Base-by-base conservation (phyloP, 345 rosid genomes). In the Citropsis articulata region DNA sequence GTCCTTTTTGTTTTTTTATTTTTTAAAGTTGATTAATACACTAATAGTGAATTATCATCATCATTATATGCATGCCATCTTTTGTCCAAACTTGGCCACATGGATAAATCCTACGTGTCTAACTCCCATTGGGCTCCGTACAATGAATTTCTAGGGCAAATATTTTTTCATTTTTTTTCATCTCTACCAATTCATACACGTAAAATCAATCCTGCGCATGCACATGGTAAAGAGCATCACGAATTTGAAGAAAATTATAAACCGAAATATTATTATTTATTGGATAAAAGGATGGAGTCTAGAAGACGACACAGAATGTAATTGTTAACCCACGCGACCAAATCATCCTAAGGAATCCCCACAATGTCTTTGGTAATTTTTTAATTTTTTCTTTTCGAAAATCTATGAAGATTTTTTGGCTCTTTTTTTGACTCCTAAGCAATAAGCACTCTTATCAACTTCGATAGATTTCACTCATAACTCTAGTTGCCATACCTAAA, bases 381-480 rank as follows among this genome's bases (percentile, higher is more conserved):
- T 19, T 35, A 35, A 2, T 4, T 28, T n/a, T 10, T 42, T 16
- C 56, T 59, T 65, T 36, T 40, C 82, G 77, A 68, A 65, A 69
- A 57, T 68, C 83, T 67, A 81, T 13, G 81, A 83, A 64, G 81
- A 86, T 81, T 76, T 62, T 60, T 36, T 22, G 69, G 66, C 55
- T 45, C 13, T 10, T 66, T 60, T 74, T 67, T 57, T 70, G 16
- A 42, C 35, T 48, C 65, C 57, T 61, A 80, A 35, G 53, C 30
- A 24, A 38, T 38, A 31, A 62, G 40, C 64, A 35, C 79, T 53
- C 74, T 69, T 69, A 45, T 45, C 50, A 45, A 75, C 66, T 69
- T 83, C 83, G 60, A 81, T 69, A 75, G 86, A 81, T 83, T 78
- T 82, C 69, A 14, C 50, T 45, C 50, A 45, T 45, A 53, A 66